Base-by-base conservation (phyloP, 2,329 filamentous ascomycete genomes). In the Fusarium praegraminearum region DNA sequence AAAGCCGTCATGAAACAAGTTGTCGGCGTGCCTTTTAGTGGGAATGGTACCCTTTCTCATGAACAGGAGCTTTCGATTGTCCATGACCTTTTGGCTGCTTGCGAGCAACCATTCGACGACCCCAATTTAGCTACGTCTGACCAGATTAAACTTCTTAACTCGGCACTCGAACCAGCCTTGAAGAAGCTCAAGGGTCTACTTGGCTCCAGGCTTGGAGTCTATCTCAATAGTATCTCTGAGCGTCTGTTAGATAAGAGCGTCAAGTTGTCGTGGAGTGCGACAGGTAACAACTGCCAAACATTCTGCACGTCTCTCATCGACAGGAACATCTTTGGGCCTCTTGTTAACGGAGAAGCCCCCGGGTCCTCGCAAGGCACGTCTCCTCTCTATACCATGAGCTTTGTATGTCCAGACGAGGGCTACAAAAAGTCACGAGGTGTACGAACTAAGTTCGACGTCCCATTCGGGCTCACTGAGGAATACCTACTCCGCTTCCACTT, bases 401-500 rank as follows among this genome's bases (percentile, higher is more conserved):
- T 83, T 53, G 71, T 80, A 13, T 81, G 77, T 30, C 75, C 74
- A 1, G 72, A 75, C 2, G 73, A 73, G 11, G 75, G 68, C 7
- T 77, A 77, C 41, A 61, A 63, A 18, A 66, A 71, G 24, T 51
- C 49, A 56, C 70, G 71, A 12, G 69, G 70, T 8, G 65, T 78
- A 11, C 65, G 72, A 24, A 75, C 73, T 45, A 81, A 80, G 62
- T 79, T 75, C 49, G 76, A 78, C 33, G 76, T 82, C 11, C 81
- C 81, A 0, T 76, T 72, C n/a, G 81, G 82, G 0, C 68, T 82
- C 10, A 80, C 78, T 3, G 81, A 84, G 57, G 81, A 83, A 67
- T 83, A 82, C 49, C 75, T 84, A 1, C 76, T 80, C 13, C 75
- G 75, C 15, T 79, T 82, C 58, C 76, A 76, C 49, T 80, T 76